Evolutionary conservation across 2,329 filamentous ascomycete species (phyloP), one percentile per base, ranked within the genome.

Genomic region (Fusarium pseudocircinatum): DNA sequence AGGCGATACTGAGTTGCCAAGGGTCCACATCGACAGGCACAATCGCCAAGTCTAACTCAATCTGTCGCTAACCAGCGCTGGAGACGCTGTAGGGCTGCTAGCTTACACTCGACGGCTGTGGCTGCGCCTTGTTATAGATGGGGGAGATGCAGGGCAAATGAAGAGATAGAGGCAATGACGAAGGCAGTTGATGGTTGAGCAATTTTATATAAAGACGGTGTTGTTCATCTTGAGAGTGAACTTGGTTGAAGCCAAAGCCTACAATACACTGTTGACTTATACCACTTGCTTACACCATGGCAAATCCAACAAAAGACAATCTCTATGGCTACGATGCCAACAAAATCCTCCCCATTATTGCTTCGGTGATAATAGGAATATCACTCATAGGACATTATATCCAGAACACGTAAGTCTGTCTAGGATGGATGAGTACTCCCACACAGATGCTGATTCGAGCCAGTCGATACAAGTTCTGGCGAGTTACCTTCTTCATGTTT

Each of bases 401-500:
- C 11, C 75, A 77, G 54, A 77, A 77, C 18, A 59, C 43, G 75
- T 72, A 18, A 60, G 59, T 13, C 22, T 20, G 3, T 9, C 20
- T 16, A 4, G 4, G 7, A 28, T 26, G 6, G 1, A 8, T 10
- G 13, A 6, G 3, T 28, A 28, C 26, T 28, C 0, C n/a, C 9
- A 20, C 30, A 10, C 10, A 32, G 3, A 22, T 32, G 12, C 65
- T 73, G 26, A 74, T 47, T 16, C 4, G 0, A 4, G 7, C 6
- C 6, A 77, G 75, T 15, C 70, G 64, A 28, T 78, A 78, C 39
- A 75, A 71, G 15, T 78, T 77, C 24, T 78, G 76, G 76, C 47
- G 73, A 28, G 74, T 78, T 1, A 78, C 75, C 9, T 78, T 78
- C 67, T 78, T 78, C 63, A 75, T 78, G 70, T 77, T 78, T 49